Evolutionary conservation across 768 basidiomycete genomes (phyloP).

Genomic region (Harrya chromipes): DNA sequence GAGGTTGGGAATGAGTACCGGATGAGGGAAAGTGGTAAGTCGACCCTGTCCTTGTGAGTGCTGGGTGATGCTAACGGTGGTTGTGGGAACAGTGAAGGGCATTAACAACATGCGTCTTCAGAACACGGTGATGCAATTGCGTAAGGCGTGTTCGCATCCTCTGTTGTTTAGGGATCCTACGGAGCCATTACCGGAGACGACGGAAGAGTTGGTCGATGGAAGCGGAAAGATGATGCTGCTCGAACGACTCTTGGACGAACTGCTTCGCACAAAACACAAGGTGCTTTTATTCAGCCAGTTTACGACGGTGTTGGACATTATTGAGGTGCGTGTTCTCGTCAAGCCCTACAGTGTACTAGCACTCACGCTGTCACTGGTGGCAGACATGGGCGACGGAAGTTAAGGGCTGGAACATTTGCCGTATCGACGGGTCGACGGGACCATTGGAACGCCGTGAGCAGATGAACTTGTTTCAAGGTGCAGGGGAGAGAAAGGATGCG

Average conservation of each 20-base stretch:
- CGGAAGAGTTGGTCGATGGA: slow-evolving; percentile 77
- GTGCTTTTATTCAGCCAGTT: slow-evolving; percentile 92
- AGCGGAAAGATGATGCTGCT: slow-evolving; percentile 98
- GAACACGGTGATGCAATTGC: slow-evolving; percentile 95
- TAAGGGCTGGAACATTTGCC: slow-evolving; percentile 81
- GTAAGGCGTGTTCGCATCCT: slow-evolving; percentile 94
- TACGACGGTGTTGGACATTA: slow-evolving; percentile 93
- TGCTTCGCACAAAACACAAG: slow-evolving; percentile 80
- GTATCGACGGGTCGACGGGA: slow-evolving; percentile 86
- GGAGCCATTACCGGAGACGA: slow-evolving; percentile 45
- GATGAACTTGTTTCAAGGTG: slow-evolving; percentile 81
- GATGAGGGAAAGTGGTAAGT: slow-evolving; percentile 58
- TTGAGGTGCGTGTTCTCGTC: slow-evolving; percentile 60
- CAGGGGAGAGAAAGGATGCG: slow-evolving; percentile 56
- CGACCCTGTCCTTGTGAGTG: neutral
- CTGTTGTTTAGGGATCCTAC: slow-evolving; percentile 65
- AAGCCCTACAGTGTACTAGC: no score
- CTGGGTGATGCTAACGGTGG: slow-evolving; percentile 1
- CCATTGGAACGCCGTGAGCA: slow-evolving; percentile 81
- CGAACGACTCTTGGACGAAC: slow-evolving; percentile 77
- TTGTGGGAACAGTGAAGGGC: slow-evolving; percentile 55
- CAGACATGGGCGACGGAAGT: slow-evolving; percentile 75
- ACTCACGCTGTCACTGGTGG: neutral
- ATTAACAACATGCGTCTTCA: slow-evolving; percentile 93
- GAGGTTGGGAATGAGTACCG: slow-evolving; percentile 58